A percentile compares a stretch with the other conserved stretches of the same genome.
phyloP scores from a whole-genome alignment of 2,329 filamentous ascomycete genomes.

The Claviceps sp. region DNA sequence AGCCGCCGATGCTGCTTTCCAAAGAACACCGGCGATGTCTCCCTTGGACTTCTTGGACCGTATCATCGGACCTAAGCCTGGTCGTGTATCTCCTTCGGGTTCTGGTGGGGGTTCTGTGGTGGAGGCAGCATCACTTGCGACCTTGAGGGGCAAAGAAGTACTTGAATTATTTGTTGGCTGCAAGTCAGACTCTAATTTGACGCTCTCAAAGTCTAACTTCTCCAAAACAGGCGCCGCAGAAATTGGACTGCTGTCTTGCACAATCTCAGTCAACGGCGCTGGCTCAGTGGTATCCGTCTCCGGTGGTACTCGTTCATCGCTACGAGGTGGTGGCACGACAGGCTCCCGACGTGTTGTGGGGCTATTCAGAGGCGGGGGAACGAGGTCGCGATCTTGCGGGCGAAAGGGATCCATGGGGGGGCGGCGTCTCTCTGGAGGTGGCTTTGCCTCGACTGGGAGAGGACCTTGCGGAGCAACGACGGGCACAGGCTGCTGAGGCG shows the following conservation, averaged over 20 bases:
- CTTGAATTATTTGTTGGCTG: conserved; percentile 9
- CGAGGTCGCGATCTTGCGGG: conserved; percentile 40
- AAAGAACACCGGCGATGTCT: conserved; percentile 64
- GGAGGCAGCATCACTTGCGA: conserved; percentile 14
- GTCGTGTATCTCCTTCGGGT: conserved; percentile 35
- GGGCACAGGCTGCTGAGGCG: conserved; percentile 7
- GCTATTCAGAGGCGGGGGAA: conserved; percentile 45
- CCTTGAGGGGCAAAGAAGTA: conserved; percentile 13
- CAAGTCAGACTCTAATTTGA: conserved; percentile 3
- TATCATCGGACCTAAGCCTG: conserved; percentile 82
- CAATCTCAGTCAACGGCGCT: neutral
- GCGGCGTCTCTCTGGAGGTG: conserved; percentile 48
- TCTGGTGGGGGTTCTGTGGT: conserved; percentile 11
- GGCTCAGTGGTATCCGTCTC: conserved; percentile 26
- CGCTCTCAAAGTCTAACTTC: conserved; percentile 3
- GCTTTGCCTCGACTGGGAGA: conserved; percentile 22
- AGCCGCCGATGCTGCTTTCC: conserved; percentile 53
- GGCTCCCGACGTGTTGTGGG: conserved; percentile 31
- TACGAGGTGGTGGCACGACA: conserved; percentile 35
- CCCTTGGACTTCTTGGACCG: conserved; percentile 60
- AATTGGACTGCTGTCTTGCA: conserved; percentile 14
- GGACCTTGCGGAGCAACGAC: neutral
- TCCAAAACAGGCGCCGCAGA: conserved; percentile 12
- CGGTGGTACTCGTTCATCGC: conserved; percentile 33
- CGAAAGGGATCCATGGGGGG: conserved; percentile 52